Conservation (phyloP, 1,139 yeast genomes). For the Pichia sp. region DNA sequence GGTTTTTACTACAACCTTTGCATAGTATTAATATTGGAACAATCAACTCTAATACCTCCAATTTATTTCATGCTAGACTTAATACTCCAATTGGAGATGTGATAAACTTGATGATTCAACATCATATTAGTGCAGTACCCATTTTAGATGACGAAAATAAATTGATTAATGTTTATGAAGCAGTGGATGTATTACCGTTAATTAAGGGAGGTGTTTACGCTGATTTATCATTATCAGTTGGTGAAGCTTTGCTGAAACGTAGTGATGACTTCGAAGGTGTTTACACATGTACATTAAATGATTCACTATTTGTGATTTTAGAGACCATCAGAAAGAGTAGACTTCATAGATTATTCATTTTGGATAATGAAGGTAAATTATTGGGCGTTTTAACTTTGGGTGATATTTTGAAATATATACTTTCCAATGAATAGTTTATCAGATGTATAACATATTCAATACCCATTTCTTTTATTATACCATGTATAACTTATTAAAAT, state of each 20-base stretch:
- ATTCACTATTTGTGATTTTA: conserved; percentile 82
- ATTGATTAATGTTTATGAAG: conserved; percentile 87
- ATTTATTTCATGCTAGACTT: conserved; percentile 78
- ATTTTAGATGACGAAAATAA: conserved; percentile 66
- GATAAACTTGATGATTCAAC: conserved; percentile 69
- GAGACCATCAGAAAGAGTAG: conserved; percentile 90
- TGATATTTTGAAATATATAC: conserved; percentile 79
- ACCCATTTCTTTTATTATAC: background rate
- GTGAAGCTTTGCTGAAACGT: conserved; percentile 91
- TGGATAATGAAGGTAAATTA: conserved; percentile 70
- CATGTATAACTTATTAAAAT: too few species aligned
- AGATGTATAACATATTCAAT: background rate
- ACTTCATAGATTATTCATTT: conserved; percentile 86
- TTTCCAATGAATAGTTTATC: conserved; percentile 29
- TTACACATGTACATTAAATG: conserved; percentile 86
- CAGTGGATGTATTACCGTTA: conserved; percentile 86
- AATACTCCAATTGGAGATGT: conserved; percentile 92
- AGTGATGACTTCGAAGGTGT: conserved; percentile 98
- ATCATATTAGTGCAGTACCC: conserved; percentile 86
- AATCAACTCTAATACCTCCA: conserved; percentile 24
- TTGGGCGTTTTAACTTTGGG: conserved; percentile 85
- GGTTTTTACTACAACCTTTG: conserved; percentile 72
- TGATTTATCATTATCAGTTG: conserved; percentile 85
- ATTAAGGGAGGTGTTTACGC: conserved; percentile 94
- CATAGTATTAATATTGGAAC: conserved; percentile 58